Evolutionary conservation across 176 grass and related monocot species (phyloP), one percentile per base, ranked within the genome.

Genomic region (Luzula sylvatica): DNA sequence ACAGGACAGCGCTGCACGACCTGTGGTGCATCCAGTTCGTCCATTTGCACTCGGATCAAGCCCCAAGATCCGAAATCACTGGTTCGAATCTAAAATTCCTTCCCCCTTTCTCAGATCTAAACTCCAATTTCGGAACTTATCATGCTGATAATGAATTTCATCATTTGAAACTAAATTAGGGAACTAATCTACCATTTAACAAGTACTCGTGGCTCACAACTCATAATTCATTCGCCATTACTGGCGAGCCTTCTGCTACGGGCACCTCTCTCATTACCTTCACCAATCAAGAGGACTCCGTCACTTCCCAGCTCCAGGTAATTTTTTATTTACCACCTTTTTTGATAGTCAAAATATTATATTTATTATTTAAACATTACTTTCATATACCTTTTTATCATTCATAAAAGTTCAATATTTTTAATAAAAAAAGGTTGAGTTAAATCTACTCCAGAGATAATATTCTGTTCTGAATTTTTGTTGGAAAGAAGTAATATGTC

Each of bases 161-260:
- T n/a, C n/a, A 23, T 25, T 52, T 44, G 46, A 58, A 24, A 12
- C 8, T 14, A 9, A 22, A 8, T 21, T 59, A 87, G 76, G 69
- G 72, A 1, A 73, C 67, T 2, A 58, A 13, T 0, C 43, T 96
- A 4, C 50, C 81, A 5, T 96, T 96, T 67, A 89, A 96, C 55
- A 47, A 11, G 27, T 96, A 89, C 77, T 56, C 80, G 20, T 96
- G 92, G 92, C 81, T 96, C 30, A 89, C 92, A 15, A 96, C 92
- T 23, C 92, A 96, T 71, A 96, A 96, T 77, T 96, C 92, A 0
- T 96, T 55, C 71, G 92, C 92, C n/a, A 15, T 86, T 0, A 27
- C 11, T 1, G 81, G 71, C 27, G 58, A 65, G 19, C n/a, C 0
- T 29, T 77, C 84, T 6, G 74, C 57, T 35, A 78, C 78, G 22